Conservation (phyloP, 805 yeast species). For the Yarrowia phangngaensis region DNA sequence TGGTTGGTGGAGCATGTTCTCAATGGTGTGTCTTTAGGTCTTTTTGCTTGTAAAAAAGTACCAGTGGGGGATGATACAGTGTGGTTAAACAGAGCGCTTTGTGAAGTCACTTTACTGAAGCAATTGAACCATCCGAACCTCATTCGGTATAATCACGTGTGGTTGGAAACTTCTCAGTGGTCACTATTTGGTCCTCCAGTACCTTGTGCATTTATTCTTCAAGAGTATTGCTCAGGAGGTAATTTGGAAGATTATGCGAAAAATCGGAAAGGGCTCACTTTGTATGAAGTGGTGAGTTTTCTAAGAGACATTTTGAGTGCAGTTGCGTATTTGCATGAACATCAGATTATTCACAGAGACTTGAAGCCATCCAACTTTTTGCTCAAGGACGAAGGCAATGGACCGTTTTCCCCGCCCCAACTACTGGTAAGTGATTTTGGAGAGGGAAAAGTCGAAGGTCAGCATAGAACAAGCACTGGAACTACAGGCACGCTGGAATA, state of each 20-base stretch:
- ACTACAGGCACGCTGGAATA: conserved; percentile 85
- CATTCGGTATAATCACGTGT: conserved; percentile 84
- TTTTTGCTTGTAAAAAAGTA: conserved; percentile 79
- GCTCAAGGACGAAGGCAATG: conserved; percentile 39
- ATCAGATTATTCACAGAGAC: conserved; percentile 82
- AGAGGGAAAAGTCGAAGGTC: conserved; percentile 75
- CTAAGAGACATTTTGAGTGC: conserved; percentile 68
- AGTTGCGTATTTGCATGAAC: conserved; percentile 63
- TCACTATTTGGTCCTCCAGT: conserved; percentile 54
- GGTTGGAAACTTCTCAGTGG: conserved; percentile 68
- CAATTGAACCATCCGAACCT: conserved; percentile 54
- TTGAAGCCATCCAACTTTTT: conserved; percentile 86
- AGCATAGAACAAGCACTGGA: conserved; percentile 63
- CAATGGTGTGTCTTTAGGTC: conserved; percentile 66
- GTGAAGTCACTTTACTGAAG: conserved; percentile 70
- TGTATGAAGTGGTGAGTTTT: conserved; percentile 62
- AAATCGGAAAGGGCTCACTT: conserved; percentile 33
- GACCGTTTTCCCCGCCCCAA: conserved; percentile 48
- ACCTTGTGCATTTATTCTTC: conserved; percentile 75
- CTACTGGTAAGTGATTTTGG: conserved; percentile 85
- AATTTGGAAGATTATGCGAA: conserved; percentile 66
- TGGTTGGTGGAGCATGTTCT: conserved; percentile 79
- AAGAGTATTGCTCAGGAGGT: conserved; percentile 87
- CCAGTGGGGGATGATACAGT: conserved; percentile 72
- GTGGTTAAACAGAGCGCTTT: conserved; percentile 65